Percentiles rank a stretch among this genome's conserved stretches.
Evolutionary conservation across 2,329 filamentous ascomycete species (phyloP).

Genomic region (Colletotrichum spinosum): DNA sequence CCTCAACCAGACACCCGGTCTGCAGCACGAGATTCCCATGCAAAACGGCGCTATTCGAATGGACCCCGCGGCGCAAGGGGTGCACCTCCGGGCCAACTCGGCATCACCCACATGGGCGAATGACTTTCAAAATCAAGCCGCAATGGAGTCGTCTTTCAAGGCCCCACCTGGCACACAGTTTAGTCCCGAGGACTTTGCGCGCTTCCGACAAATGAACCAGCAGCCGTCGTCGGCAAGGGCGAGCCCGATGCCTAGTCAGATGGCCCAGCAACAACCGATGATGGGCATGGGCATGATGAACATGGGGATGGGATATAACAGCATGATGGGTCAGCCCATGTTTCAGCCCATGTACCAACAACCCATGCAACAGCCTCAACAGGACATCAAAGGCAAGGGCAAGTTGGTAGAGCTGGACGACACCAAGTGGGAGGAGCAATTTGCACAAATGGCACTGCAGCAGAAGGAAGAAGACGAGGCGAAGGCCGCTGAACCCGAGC

Average conservation of each 20-base stretch:
- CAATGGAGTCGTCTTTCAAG: constrained; percentile 79
- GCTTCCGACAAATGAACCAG: constrained; percentile 81
- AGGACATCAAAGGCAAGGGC: constrained; percentile 81
- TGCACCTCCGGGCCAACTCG: constrained; percentile 65
- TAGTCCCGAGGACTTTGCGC: constrained; percentile 85
- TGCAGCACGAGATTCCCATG: constrained; percentile 67
- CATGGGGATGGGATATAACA: constrained; percentile 67
- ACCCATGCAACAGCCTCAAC: constrained; percentile 57
- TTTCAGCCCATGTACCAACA: constrained; percentile 62
- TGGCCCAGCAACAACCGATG: constrained; percentile 54
- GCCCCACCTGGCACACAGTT: constrained; percentile 72
- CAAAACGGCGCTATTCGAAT: constrained; percentile 61
- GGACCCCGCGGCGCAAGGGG: constrained; percentile 58
- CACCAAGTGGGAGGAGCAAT: constrained; percentile 95
- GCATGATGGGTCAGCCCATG: constrained; percentile 69
- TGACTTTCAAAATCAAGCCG: constrained; percentile 68
- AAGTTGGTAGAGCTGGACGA: constrained; percentile 96
- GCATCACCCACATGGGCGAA: constrained; percentile 66
- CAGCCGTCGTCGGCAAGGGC: constrained; percentile 63
- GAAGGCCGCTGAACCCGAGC: constrained; percentile 79
- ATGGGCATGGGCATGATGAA: constrained; percentile 63
- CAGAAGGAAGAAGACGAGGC: constrained; percentile 66
- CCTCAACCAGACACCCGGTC: constrained; percentile 78
- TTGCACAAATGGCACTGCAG: constrained; percentile 84
- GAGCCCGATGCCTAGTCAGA: constrained; percentile 69